phyloP scores from a whole-genome alignment of 306 rosid species.

The Inga laurina region DNA sequence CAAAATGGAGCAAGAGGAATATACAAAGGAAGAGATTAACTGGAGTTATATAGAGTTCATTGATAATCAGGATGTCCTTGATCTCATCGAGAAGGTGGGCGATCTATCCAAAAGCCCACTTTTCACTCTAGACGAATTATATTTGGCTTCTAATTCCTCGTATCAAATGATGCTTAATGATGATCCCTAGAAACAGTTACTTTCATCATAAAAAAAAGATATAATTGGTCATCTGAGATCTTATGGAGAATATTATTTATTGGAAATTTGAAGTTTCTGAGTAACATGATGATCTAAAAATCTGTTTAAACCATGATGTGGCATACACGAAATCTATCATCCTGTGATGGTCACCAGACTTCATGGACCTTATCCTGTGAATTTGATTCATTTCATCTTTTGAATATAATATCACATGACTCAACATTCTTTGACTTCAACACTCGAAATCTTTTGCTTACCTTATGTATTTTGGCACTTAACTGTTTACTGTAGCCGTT shows the following conservation, averaged over 20 bases:
- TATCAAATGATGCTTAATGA: background rate
- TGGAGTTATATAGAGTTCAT: slow-evolving; percentile 97
- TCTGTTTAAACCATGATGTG: background rate
- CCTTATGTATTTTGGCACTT: background rate
- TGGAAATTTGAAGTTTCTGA: background rate
- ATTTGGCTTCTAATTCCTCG: slow-evolving; percentile 19
- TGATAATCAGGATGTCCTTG: slow-evolving; percentile 94
- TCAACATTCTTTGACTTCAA: background rate
- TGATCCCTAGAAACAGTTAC: background rate
- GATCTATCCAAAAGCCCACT: slow-evolving; percentile 27
- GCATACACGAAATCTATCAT: background rate
- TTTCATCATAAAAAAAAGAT: slow-evolving; percentile 1
- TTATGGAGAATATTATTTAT: background rate
- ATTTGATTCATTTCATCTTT: background rate
- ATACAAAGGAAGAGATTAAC: slow-evolving; percentile 87
- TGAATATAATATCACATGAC: background rate
- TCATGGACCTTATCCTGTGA: background rate
- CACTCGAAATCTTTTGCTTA: background rate
- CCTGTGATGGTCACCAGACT: background rate
- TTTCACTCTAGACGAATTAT: slow-evolving; percentile 19
- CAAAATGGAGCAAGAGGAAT: slow-evolving; percentile 99
- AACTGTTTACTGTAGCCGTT: background rate
- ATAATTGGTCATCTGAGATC: background rate
- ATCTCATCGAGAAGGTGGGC: slow-evolving; percentile 89
- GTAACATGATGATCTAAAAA: background rate